These are phyloP conservation scores for Xylariales sp. DNA, from an alignment of 2,329 filamentous ascomycete species.

Conservation along the genomic window DNA sequence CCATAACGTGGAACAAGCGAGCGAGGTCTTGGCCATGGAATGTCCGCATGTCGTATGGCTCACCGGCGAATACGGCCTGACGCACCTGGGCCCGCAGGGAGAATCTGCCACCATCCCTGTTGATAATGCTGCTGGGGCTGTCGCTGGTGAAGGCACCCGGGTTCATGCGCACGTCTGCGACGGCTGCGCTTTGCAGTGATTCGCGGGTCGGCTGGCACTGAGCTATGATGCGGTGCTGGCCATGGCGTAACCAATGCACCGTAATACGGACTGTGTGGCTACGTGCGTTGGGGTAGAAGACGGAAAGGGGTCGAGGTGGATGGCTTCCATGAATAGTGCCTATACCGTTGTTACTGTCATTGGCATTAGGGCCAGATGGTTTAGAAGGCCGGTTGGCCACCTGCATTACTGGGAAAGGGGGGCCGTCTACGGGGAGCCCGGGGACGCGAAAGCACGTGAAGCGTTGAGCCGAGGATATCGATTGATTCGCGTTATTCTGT, in stretches of 20 bases:
- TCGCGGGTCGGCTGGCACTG: conserved; percentile 42
- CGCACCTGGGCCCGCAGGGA: conserved; percentile 28
- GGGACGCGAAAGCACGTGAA: conserved; percentile 12
- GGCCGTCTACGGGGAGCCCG: not conserved
- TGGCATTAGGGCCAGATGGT: conserved; percentile 3
- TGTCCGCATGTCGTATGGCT: conserved; percentile 29
- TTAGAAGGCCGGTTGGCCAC: conserved; percentile 4
- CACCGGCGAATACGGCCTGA: conserved; percentile 22
- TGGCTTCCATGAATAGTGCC: conserved; percentile 8
- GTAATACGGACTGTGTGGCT: conserved; percentile 46
- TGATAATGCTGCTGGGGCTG: not conserved
- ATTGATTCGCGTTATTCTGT: conserved; percentile 20
- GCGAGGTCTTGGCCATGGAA: conserved; percentile 26
- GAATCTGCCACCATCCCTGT: not conserved
- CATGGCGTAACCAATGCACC: conserved; percentile 46
- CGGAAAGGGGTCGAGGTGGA: conserved; percentile 19
- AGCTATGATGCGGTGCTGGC: conserved; percentile 45
- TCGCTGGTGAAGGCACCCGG: conserved; percentile 22
- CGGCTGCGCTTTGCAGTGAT: conserved; percentile 44
- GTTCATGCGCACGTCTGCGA: conserved; percentile 40
- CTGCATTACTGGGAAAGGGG: conserved; percentile 11
- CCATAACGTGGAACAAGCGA: conserved; percentile 25
- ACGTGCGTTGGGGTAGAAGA: conserved; percentile 21
- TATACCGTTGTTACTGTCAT: conserved; percentile 14
- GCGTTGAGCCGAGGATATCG: conserved; percentile 12